Evolutionary conservation across 768 basidiomycete species (phyloP), one percentile per base, ranked within the genome.

Genomic region (Coprinopsis cinerea): DNA sequence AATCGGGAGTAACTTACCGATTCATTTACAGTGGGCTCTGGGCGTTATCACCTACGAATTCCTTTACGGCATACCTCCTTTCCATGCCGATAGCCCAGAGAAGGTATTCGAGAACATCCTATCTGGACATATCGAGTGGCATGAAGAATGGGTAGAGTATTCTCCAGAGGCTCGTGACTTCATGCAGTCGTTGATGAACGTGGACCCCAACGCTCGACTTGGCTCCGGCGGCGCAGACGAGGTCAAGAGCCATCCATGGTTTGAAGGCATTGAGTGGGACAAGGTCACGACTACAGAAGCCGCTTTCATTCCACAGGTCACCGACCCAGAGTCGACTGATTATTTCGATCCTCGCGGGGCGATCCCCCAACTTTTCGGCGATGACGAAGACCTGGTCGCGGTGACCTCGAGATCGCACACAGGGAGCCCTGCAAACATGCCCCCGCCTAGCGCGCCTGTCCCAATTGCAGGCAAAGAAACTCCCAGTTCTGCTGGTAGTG

Each of bases 41-140:
- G 96, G 96, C 52, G 92, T 97, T 36, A 94, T 99, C 63, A 90
- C 92, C 25, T 98, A 99, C 64, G 96, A 99, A 71, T 97, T 99
- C 67, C 68, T 98, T 28, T 98, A 93, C 56, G 94, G 96, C 2
- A 81, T 93, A 27, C 96, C 96, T 23, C 96, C 96, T 2, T 99
- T 99, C 77, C 92, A 98, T 61, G 95, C 91, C 42, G 93, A 97
- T 53, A 89, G 90, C 6, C 95, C 96, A 0, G 93, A 96, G 65
- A 90, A 88, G 67, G 94, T 99, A 3, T 98, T 99, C 59, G 94
- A 96, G 69, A 98, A 98, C 63, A 97, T 98, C 60, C 76, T 98
- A 18, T 96, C 95, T 10, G 85, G 93, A 3, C 83, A 87, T 25
- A 78, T 98, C 61, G 86, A 95, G 52, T 99, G 94, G 94, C 89